phyloP scores from a whole-genome alignment of 495 filamentous ascomycete species.

The Neurospora tetrasperma region DNA sequence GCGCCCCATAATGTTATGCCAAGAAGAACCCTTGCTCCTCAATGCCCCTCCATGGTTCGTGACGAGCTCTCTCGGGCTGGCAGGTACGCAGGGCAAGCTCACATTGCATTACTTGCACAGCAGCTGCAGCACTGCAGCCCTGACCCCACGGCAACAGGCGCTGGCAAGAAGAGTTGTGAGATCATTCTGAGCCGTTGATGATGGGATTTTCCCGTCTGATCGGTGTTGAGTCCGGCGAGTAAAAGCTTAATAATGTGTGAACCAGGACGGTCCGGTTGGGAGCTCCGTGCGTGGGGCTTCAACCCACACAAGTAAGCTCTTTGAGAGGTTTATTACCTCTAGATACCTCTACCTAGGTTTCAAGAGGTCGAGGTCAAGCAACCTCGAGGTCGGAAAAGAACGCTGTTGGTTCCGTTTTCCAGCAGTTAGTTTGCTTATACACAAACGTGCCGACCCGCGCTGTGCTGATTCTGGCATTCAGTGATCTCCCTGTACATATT shows the following conservation, averaged over 20 bases:
- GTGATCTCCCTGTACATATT: background rate
- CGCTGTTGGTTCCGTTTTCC: background rate
- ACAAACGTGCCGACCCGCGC: background rate
- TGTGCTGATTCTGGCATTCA: background rate
- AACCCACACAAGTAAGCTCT: background rate
- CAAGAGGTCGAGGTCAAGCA: background rate
- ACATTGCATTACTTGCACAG: background rate
- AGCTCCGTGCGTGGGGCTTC: background rate
- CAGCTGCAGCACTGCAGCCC: background rate
- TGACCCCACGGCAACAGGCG: background rate
- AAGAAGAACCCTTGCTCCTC: background rate
- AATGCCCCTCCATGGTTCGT: background rate
- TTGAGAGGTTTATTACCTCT: background rate
- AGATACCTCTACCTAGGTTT: too few relatives aligned
- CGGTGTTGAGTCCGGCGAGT: background rate
- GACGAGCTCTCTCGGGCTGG: background rate
- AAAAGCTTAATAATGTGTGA: background rate
- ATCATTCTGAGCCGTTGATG: background rate
- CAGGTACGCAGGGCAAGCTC: background rate
- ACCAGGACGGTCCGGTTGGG: background rate
- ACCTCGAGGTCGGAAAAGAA: background rate
- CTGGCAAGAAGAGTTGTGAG: background rate
- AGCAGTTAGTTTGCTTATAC: background rate
- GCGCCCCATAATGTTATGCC: background rate
- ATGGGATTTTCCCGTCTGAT: background rate